Evolutionary conservation across 768 basidiomycete genomes (phyloP).

Genomic region (Serendipita vermifera): DNA sequence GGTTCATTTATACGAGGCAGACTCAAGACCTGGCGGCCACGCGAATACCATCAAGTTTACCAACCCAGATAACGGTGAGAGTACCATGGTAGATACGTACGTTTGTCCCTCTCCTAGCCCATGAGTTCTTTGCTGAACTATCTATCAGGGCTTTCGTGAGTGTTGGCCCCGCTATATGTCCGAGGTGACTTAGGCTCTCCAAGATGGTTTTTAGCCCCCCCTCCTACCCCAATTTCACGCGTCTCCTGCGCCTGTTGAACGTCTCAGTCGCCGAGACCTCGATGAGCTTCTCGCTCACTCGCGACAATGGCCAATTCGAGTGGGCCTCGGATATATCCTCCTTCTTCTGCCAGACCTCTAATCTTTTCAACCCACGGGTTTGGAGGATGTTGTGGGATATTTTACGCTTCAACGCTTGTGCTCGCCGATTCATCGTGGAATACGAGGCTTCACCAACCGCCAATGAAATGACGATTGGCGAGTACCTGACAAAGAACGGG

Average conservation of each 20-base stretch:
- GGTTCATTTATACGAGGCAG: conserved; percentile 62
- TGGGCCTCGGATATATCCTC: conserved; percentile 59
- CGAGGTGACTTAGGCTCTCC: background rate
- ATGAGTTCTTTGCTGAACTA: too few species aligned
- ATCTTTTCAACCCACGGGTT: conserved; percentile 50
- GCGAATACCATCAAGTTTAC: conserved; percentile 55
- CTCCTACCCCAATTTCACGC: conserved; percentile 68
- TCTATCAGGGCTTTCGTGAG: conserved; percentile 16
- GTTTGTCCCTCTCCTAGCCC: conserved; percentile 22
- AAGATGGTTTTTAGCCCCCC: conserved; percentile 68
- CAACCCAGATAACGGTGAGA: conserved; percentile 22
- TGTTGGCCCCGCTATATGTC: background rate
- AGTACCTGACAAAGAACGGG: conserved; percentile 45
- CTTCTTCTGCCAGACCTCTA: conserved; percentile 52
- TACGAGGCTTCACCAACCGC: conserved; percentile 18
- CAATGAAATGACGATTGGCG: conserved; percentile 34
- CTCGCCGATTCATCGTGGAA: conserved; percentile 34
- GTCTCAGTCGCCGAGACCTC: conserved; percentile 45
- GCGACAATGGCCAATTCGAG: conserved; percentile 57
- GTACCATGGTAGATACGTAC: conserved; percentile 56
- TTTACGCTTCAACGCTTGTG: conserved; percentile 58
- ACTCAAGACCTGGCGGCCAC: conserved; percentile 55
- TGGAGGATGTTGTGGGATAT: conserved; percentile 64
- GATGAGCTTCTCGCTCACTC: conserved; percentile 69
- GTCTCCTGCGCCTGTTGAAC: conserved; percentile 39